A percentile compares a stretch with the other conserved stretches of the same genome.
phyloP scores from a whole-genome alignment of 495 filamentous ascomycete species.

The Penicillium robsamsonii region DNA sequence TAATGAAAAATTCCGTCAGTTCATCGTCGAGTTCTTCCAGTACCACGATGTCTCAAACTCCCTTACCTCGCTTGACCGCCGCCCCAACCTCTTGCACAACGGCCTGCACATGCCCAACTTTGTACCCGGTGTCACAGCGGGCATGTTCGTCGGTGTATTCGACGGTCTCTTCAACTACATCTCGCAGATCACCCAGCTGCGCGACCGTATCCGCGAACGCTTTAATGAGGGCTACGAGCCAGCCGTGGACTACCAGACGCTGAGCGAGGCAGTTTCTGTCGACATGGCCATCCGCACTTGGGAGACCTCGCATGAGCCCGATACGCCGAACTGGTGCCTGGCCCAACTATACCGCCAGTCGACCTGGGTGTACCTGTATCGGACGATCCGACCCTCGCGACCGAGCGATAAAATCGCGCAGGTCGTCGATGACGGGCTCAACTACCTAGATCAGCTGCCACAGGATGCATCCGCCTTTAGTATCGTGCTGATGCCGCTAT shows the following conservation, averaged over 20 bases:
- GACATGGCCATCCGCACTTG: constrained; percentile 74
- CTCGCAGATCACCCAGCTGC: constrained; percentile 73
- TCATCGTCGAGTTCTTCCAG: constrained; percentile 90
- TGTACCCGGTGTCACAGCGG: constrained; percentile 70
- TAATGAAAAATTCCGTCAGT: constrained; percentile 68
- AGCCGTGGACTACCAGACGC: constrained; percentile 68
- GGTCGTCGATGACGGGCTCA: constrained; percentile 77
- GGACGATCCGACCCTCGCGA: constrained; percentile 75
- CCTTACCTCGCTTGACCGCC: constrained; percentile 64
- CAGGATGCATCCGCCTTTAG: constrained; percentile 65
- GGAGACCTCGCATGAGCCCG: constrained; percentile 66
- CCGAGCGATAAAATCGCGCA: constrained; percentile 64
- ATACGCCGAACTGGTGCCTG: constrained; percentile 71
- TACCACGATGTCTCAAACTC: constrained; percentile 85
- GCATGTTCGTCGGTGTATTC: constrained; percentile 77
- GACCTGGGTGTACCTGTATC: constrained; percentile 86
- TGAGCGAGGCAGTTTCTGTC: constrained; percentile 75
- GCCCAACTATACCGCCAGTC: constrained; percentile 84
- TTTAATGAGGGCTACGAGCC: constrained; percentile 62
- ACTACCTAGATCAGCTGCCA: constrained; percentile 60
- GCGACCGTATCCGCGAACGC: constrained; percentile 71
- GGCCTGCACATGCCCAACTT: constrained; percentile 65
- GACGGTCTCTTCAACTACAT: constrained; percentile 83
- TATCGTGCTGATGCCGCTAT: constrained; percentile 82
- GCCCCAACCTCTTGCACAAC: constrained; percentile 53